phyloP scores from a whole-genome alignment of 371 early-diverging fungal genomes.

The Mucor velutinosus region DNA sequence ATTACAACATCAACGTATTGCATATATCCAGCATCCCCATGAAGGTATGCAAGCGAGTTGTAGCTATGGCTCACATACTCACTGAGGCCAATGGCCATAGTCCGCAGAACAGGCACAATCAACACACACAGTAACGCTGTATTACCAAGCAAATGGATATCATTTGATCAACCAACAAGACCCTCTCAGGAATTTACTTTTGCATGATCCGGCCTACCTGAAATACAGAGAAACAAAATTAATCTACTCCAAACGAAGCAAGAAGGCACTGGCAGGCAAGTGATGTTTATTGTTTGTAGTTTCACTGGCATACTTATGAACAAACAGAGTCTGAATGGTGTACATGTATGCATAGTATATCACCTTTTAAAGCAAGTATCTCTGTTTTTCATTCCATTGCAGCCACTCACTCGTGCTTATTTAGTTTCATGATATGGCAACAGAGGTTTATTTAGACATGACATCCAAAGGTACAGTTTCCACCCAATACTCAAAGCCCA shows the following conservation, averaged over 20 bases:
- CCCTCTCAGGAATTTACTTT: slow-evolving; percentile 3
- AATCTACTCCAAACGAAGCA: slow-evolving; percentile 31
- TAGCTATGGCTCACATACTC: neutral
- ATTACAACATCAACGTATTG: slow-evolving; percentile 29
- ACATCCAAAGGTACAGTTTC: slow-evolving; percentile 21
- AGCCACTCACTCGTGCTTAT: neutral
- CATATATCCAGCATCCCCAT: slow-evolving; percentile 38
- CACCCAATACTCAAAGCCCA: neutral
- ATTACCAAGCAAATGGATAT: slow-evolving; percentile 27
- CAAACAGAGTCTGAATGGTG: slow-evolving; percentile 34
- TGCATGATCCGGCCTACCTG: slow-evolving; percentile 23
- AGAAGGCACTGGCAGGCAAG: slow-evolving; percentile 27
- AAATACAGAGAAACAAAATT: slow-evolving; percentile 22
- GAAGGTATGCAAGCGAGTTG: slow-evolving; percentile 16
- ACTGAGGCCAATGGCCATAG: neutral
- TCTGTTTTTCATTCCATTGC: neutral
- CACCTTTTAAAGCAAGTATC: slow-evolving; percentile 27
- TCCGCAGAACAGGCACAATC: slow-evolving; percentile 20
- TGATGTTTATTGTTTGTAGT: neutral
- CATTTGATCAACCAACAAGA: slow-evolving; percentile 25
- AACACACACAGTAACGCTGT: slow-evolving; percentile 28
- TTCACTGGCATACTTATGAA: neutral
- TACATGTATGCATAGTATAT: slow-evolving; percentile 32
- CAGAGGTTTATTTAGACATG: slow-evolving; percentile 34
- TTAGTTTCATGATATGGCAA: slow-evolving; percentile 26